phyloP scores from a whole-genome alignment of 208 protist species.

The Trypanosoma mega region DNA sequence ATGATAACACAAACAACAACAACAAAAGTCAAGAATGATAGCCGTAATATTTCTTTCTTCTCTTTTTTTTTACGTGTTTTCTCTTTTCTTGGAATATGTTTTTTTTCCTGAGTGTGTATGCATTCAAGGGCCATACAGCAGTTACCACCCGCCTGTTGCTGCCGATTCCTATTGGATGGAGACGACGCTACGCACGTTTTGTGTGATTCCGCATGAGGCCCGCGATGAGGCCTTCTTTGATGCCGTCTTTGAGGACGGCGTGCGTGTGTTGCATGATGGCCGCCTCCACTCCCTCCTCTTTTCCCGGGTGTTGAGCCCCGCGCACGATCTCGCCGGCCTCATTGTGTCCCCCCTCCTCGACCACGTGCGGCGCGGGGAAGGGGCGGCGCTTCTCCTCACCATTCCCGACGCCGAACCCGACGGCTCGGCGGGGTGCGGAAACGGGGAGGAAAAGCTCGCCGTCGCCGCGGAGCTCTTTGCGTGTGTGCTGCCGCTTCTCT shows the following conservation, averaged over 20 bases:
- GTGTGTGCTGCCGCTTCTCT: conserved; percentile 53
- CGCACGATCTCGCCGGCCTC: conserved; percentile 54
- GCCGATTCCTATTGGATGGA: conserved; percentile 16
- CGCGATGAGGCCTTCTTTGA: conserved; percentile 71
- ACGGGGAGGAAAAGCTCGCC: conserved; percentile 28
- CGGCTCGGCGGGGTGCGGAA: conserved; percentile 2
- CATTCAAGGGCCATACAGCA: too few relatives aligned
- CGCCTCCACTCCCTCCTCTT: conserved; percentile 47
- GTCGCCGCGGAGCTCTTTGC: conserved; percentile 55
- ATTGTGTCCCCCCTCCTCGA: conserved; percentile 58
- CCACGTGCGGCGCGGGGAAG: conserved; percentile 34
- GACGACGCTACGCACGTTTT: conserved; percentile 56
- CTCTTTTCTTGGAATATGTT: too few relatives aligned
- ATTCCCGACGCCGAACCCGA: conserved; percentile 38
- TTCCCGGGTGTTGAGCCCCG: conserved; percentile 62
- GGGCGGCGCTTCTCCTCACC: conserved; percentile 46
- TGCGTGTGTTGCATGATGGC: conserved; percentile 43
- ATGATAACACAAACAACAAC: too few relatives aligned
- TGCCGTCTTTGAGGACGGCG: conserved; percentile 71
- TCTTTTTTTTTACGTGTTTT: too few relatives aligned
- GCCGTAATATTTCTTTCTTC: too few relatives aligned
- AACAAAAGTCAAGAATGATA: too few relatives aligned
- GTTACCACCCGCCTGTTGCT: too few relatives aligned
- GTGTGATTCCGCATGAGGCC: conserved; percentile 66
- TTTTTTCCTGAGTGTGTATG: too few relatives aligned